Evolutionary conservation across 345 rosid species (phyloP).

Genomic region (Psidium guajava): DNA sequence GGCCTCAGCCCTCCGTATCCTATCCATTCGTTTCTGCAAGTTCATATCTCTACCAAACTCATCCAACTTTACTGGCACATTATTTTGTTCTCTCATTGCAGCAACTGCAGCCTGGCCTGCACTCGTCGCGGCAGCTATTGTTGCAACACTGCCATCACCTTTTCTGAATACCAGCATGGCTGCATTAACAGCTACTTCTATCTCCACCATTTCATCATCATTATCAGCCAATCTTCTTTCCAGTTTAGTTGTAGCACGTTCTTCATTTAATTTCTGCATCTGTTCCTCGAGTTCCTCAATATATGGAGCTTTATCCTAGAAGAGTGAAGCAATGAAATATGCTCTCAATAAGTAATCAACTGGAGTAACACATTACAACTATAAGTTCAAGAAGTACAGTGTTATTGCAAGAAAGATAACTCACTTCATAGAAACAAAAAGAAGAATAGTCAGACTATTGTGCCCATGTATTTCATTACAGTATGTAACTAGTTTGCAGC

Average conservation of each 20-base stretch:
- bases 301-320: conserved; percentile 72
- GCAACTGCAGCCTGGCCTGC: conserved; percentile 75
- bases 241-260: conserved; percentile 51
- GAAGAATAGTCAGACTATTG: not conserved
- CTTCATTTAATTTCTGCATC: conserved; percentile 72
- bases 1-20: conserved; percentile 73
- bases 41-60: conserved; percentile 92
- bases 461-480: not conserved
- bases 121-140: conserved; percentile 50
- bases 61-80: conserved; percentile 68
- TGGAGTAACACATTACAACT: not conserved
- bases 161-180: conserved; percentile 52
- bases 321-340: not conserved
- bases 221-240: conserved; percentile 84
- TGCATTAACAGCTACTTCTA: conserved; percentile 81
- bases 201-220: conserved; percentile 76
- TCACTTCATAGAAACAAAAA: not conserved
- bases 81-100: conserved; percentile 44
- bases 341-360: not conserved
- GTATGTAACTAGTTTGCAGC: not conserved
- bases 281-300: conserved; percentile 87
- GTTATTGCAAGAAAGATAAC: not conserved
- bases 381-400: not conserved
- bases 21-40: conserved; percentile 77
- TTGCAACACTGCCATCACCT: conserved; percentile 47